Base-by-base conservation (phyloP, 495 filamentous ascomycete genomes). In the Hyaloscypha hepaticicola region DNA sequence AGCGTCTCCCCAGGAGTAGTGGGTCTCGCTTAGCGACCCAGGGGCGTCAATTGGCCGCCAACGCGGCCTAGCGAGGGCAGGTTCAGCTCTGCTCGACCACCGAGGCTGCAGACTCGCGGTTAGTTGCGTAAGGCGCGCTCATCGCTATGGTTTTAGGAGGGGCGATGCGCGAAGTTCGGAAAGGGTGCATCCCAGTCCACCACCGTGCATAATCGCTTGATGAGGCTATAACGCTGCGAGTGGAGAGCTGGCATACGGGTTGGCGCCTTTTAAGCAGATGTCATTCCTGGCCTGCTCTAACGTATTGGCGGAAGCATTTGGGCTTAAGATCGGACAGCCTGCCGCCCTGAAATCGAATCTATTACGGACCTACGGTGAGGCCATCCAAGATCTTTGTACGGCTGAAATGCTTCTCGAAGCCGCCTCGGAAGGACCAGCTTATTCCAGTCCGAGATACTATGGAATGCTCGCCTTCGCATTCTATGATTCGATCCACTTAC, bases 91-190 rank as follows among this genome's bases (percentile, higher is more conserved):
- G 28, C 25, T 56, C 28, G 26, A 12, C 5, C 53, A 31, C 53
- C 53, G 28, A 56, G 53, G 53, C 53, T 28, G 53, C 28, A 28
- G 21, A 31, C 19, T 33, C 59, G 59, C 59, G 59, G 45, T 53
- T 61, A 61, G 59, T 14, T 52, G 59, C 59, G 59, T 52, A 52
- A 51, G 48, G 59, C 48, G 48, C 58, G 41, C 41, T 53, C 50
- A 16, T 25, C 31, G 6, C 38, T 45, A n/a, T 45, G 38, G 11
- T 45, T 45, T 19, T 45, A 16, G 38, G 16, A 19, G 38, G 38
- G 38, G 38, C 38, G 38, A 45, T 45, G 38, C 38, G 38, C 38
- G 9, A 45, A 16, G 38, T 3, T 11, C 38, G 38, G 38, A 45
- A 45, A 16, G 38, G 38, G 12, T 45, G 38, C 50, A 53, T 12